Conservation (phyloP, 805 yeast genomes). For the Scheffersomyces ergatensis region DNA sequence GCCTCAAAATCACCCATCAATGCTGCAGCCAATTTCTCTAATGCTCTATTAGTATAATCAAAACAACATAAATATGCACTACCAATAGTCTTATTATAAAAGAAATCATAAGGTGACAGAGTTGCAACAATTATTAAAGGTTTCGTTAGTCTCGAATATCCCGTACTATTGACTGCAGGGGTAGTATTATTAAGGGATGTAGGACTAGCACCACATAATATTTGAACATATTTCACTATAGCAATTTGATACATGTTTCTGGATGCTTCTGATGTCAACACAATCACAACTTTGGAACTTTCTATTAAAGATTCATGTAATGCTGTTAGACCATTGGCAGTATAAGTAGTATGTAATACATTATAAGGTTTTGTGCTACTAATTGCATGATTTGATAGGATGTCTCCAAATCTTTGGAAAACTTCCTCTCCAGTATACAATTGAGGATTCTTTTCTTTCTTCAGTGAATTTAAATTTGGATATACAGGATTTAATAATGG, state of each 20-base stretch:
- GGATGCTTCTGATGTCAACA: slow-evolving; percentile 56
- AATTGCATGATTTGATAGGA: slow-evolving; percentile 35
- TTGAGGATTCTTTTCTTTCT: slow-evolving; percentile 7
- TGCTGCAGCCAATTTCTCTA: slow-evolving; percentile 47
- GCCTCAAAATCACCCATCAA: slow-evolving; percentile 54
- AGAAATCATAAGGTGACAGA: slow-evolving; percentile 61
- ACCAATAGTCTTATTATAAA: slow-evolving; percentile 52
- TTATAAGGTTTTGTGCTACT: slow-evolving; percentile 34
- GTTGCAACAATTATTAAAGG: slow-evolving; percentile 61
- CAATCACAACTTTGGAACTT: slow-evolving; percentile 48
- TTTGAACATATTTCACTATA: slow-evolving; percentile 54
- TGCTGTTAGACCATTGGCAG: slow-evolving; percentile 54
- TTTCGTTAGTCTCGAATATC: slow-evolving; percentile 32
- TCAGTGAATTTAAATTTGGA: slow-evolving; percentile 8
- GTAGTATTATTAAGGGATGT: slow-evolving; percentile 17
- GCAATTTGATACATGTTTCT: slow-evolving; percentile 62
- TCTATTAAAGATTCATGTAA: slow-evolving; percentile 55
- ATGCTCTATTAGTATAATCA: slow-evolving; percentile 54
- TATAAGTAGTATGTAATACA: slow-evolving; percentile 56
- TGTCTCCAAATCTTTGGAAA: slow-evolving; percentile 50
- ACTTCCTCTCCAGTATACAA: slow-evolving; percentile 49
- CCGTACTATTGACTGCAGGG: background rate
- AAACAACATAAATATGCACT: slow-evolving; percentile 59
- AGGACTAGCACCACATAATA: slow-evolving; percentile 51
- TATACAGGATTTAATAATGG: slow-evolving; percentile 39